These are phyloP conservation scores for Syzygium jambos DNA, from an alignment of 345 rosid genomes.

Conservation along the genomic window DNA sequence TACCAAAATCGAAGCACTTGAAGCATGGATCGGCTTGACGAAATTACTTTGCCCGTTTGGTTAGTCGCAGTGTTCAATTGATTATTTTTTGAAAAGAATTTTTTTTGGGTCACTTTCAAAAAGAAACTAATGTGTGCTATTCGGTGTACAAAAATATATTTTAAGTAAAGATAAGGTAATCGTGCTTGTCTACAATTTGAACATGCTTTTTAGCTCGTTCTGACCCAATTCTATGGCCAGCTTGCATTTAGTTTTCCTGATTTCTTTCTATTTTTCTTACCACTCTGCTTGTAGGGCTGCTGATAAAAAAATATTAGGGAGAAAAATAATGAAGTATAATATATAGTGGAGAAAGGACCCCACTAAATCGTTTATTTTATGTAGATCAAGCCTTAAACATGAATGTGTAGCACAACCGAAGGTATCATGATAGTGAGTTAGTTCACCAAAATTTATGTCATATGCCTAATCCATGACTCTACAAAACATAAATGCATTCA, in stretches of 20 bases:
- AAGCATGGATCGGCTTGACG: background rate
- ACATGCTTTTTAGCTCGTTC: background rate
- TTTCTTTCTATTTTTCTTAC: background rate
- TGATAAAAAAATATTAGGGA: background rate
- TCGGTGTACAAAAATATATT: background rate
- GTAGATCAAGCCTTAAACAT: background rate
- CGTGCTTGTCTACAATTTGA: background rate
- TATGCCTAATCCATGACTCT: background rate
- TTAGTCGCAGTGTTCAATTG: background rate
- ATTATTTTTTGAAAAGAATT: background rate
- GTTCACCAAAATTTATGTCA: background rate
- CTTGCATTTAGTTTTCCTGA: background rate
- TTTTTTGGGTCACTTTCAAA: background rate
- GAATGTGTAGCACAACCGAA: background rate
- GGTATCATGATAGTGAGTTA: background rate
- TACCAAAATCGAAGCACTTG: background rate
- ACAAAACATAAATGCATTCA: background rate
- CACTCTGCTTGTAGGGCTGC: background rate
- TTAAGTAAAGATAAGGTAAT: background rate
- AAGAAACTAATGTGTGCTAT: background rate
- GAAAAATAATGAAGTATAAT: background rate
- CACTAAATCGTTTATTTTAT: background rate
- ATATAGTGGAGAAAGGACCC: background rate
- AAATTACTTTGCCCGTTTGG: background rate
- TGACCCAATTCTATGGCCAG: background rate